These are phyloP conservation scores for Entomortierella beljakovae DNA, from an alignment of 192 early-diverging fungal species.

Conservation along the genomic window DNA sequence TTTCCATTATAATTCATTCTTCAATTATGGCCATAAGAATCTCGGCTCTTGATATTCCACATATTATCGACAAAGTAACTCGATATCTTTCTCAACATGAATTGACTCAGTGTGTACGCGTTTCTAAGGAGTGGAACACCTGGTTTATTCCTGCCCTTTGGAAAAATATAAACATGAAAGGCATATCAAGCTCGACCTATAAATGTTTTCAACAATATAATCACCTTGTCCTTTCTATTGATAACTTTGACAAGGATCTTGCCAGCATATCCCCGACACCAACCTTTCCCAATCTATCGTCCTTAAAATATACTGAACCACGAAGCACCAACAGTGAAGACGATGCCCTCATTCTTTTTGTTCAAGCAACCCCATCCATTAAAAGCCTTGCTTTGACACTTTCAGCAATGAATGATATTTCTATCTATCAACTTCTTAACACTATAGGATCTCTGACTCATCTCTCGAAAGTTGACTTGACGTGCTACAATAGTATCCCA, in stretches of 20 bases:
- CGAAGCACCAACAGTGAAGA: background rate
- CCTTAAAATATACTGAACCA: background rate
- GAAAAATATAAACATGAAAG: background rate
- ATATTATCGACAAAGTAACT: background rate
- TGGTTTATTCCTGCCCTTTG: background rate
- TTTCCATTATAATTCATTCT: too few relatives aligned
- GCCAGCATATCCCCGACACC: background rate
- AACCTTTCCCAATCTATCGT: background rate
- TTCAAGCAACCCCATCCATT: background rate
- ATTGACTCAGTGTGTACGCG: background rate
- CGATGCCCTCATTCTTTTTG: background rate
- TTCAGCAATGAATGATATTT: background rate
- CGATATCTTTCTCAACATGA: background rate
- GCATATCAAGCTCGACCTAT: background rate
- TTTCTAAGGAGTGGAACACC: background rate
- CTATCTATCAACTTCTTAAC: background rate
- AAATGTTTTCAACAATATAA: background rate
- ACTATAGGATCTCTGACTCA: background rate
- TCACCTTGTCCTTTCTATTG: background rate
- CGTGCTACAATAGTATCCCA: background rate
- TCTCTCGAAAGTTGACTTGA: background rate
- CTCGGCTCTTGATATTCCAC: background rate
- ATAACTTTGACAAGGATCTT: background rate
- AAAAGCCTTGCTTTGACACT: background rate
- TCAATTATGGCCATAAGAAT: background rate